phyloP scores from a whole-genome alignment of 306 rosid genomes.

The Glycine tomentella region DNA sequence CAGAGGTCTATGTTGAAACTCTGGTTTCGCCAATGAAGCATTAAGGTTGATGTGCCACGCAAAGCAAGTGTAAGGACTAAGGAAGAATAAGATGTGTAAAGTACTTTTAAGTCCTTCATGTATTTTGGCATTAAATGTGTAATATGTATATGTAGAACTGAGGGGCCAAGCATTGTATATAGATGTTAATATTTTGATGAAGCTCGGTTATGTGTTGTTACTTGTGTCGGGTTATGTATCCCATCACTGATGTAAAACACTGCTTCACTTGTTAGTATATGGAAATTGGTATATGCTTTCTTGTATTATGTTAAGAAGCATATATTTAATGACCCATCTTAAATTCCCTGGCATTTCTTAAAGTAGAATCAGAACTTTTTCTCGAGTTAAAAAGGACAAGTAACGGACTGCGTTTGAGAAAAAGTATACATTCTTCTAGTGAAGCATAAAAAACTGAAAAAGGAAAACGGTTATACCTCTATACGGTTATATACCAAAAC shows the following conservation, averaged over 20 bases:
- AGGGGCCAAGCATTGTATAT: conserved; percentile 41
- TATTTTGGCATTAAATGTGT: conserved; percentile 36
- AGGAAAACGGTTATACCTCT: conserved; percentile 12
- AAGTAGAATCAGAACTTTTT: conserved; percentile 40
- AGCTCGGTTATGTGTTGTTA: neutral
- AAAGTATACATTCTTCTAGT: conserved; percentile 9
- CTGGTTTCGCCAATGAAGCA: conserved; percentile 56
- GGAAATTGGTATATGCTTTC: conserved; percentile 43
- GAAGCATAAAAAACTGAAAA: conserved; percentile 32
- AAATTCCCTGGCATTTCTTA: conserved; percentile 31
- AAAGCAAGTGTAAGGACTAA: neutral
- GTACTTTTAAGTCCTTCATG: conserved; percentile 14
- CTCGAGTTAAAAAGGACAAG: conserved; percentile 26
- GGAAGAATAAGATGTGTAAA: conserved; percentile 45
- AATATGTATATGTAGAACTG: conserved; percentile 36
- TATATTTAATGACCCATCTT: conserved; percentile 37
- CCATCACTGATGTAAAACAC: conserved; percentile 2
- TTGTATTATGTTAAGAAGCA: conserved; percentile 41
- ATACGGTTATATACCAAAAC: conserved; percentile 5
- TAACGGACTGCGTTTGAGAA: conserved; percentile 37
- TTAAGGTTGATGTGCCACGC: neutral
- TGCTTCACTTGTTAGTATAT: conserved; percentile 25
- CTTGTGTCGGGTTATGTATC: conserved; percentile 1
- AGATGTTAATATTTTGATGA: conserved; percentile 8
- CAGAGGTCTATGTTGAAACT: conserved; percentile 60